Conservation (phyloP, 1,139 yeast species). For the Saccharomyces uvarum region DNA sequence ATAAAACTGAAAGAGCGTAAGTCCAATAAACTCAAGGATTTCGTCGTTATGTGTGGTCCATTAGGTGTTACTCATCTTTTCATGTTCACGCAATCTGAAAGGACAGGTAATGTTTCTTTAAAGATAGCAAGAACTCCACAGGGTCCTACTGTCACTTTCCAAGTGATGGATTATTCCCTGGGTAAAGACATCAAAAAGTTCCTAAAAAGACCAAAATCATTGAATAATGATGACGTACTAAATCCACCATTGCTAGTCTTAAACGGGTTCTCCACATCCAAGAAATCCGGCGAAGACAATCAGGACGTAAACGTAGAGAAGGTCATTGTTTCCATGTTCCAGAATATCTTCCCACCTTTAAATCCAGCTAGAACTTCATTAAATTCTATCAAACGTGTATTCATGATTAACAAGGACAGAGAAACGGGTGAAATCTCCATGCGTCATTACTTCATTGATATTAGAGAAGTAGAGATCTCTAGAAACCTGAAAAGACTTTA, state of each 20-base stretch:
- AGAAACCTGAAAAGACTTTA: constrained; percentile 72
- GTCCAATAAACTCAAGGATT: constrained; percentile 79
- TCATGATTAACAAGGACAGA: constrained; percentile 69
- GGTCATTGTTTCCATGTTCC: constrained; percentile 81
- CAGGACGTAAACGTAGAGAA: constrained; percentile 53
- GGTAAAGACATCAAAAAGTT: constrained; percentile 72
- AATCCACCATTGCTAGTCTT: constrained; percentile 86
- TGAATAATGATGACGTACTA: constrained; percentile 57
- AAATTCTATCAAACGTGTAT: constrained; percentile 68
- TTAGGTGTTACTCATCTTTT: constrained; percentile 84
- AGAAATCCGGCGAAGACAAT: constrained; percentile 28
- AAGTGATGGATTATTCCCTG: constrained; percentile 67
- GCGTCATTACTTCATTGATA: constrained; percentile 85
- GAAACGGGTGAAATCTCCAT: constrained; percentile 68
- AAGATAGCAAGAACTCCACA: constrained; percentile 83
- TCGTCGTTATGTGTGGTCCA: constrained; percentile 95
- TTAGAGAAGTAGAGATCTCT: constrained; percentile 79
- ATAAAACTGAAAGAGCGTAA: constrained; percentile 79
- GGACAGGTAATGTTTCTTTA: constrained; percentile 71
- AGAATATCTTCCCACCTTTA: constrained; percentile 92
- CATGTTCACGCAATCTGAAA: constrained; percentile 74
- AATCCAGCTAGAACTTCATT: constrained; percentile 72
- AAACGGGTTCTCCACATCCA: constrained; percentile 60
- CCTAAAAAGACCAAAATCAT: constrained; percentile 62
- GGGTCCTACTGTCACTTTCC: constrained; percentile 89